Base-by-base conservation (phyloP, 1,284 basidiomycete genomes). In the Fomitopsis betulina region DNA sequence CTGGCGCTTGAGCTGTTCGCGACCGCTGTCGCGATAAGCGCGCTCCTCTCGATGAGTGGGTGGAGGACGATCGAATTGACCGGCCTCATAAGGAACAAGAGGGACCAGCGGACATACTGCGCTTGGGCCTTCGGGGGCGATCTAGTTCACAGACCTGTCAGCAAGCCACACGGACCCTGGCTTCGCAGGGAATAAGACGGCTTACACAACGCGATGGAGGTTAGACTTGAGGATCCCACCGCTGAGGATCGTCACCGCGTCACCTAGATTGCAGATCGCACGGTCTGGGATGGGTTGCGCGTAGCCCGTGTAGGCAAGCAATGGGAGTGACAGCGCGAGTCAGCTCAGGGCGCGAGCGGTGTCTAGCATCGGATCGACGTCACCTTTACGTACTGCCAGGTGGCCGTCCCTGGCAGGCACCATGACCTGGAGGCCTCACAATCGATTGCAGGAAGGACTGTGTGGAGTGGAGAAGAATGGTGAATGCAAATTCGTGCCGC, bases 361-460 rank as follows among this genome's bases (percentile, higher is more conserved):
- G 43, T 47, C 45, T 38, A 37, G 30, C 5, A 45, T 42, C 38
- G 27, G 15, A 50, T 9, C 62, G 55, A 54, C 65, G 45, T 15
- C 56, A 85, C 85, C 75, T 80, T 80, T 62, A 90, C 76, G 63
- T 89, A 90, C 64, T 83, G 82, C 88, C 88, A 91, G 23, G 78
- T 70, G n/a, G 82, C 76, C 10, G 79, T 73, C 2, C 83, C n/a
- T n/a, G n/a, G n/a, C 83, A 0, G 86, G 86, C 0, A 80, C 79
- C 42, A 89, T 75, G 0, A 90, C 86, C 64, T 91, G 89, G 6
- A 91, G 72, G 0, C 89, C 89, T 3, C 88, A 88, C 0, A 91
- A 78, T 15, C 80, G 79, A 68, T 89, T 89, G 84, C 52, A 89
- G 72, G 72, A 87, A 83, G 0, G 84, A 83, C 80, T 85, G 62